Evolutionary conservation across 1,139 yeast genomes (phyloP).

Genomic region (Saccharomycopsis phalli): DNA sequence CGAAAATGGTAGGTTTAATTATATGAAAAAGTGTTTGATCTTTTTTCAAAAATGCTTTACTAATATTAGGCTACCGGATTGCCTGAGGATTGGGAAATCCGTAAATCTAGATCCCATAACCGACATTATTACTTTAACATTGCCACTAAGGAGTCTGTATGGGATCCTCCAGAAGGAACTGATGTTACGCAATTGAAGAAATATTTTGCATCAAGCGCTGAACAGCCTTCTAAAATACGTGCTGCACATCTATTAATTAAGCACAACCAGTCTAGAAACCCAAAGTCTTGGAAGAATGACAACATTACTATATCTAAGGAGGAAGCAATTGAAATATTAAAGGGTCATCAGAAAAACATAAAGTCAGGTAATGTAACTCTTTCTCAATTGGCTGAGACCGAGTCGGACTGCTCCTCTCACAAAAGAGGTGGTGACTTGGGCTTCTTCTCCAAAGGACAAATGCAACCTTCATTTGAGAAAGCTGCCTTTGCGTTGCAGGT

Average conservation of each 20-base stretch:
- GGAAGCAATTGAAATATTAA: conserved; percentile 65
- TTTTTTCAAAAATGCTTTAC: too few species aligned
- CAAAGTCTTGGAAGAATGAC: conserved; percentile 82
- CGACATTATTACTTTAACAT: conserved; percentile 76
- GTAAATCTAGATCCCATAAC: conserved; percentile 70
- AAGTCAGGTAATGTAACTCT: conserved; percentile 62
- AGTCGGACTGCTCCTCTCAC: conserved; percentile 86
- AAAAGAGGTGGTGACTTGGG: conserved; percentile 90
- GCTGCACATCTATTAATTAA: conserved; percentile 72
- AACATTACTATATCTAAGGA: conserved; percentile 72
- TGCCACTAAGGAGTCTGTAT: conserved; percentile 62
- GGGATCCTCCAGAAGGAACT: conserved; percentile 91
- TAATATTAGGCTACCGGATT: conserved; percentile 44
- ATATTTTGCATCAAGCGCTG: conserved; percentile 41
- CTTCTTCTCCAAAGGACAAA: conserved; percentile 75
- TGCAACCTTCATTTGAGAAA: conserved; percentile 91
- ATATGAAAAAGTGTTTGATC: too few species aligned
- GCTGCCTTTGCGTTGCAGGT: conserved; percentile 76
- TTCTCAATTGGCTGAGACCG: conserved; percentile 66
- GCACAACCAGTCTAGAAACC: conserved; percentile 77
- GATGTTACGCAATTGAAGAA: conserved; percentile 50
- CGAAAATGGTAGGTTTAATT: too few species aligned
- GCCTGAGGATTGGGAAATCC: conserved; percentile 78
- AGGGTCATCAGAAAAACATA: conserved; percentile 51
- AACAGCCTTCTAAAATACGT: conserved; percentile 54